Base-by-base conservation (phyloP, 1,284 basidiomycete genomes). In the Malassezia arunalokei region DNA sequence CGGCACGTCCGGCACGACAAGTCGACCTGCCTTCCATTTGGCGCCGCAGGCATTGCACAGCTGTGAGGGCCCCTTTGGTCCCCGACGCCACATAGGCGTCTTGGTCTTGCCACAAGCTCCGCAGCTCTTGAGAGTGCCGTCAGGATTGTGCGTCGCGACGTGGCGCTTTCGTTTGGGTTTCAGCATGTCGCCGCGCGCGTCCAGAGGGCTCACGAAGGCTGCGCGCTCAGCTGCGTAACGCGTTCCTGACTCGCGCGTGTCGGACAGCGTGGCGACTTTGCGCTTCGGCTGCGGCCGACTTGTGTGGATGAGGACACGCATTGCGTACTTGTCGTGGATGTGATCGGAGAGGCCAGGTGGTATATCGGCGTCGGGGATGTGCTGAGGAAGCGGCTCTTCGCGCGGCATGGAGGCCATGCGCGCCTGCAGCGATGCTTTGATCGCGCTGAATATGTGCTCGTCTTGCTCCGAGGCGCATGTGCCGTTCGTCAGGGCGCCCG, bases 21-120 rank as follows among this genome's bases (percentile, higher is more conserved):
- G 51, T 8, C 68, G 58, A 0, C 68, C 68, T 8, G 65, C 66
- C 52, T 68, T 71, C 68, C 68, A 71, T 43, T 62, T 63, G 4
- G 68, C 68, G 9, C 68, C 68, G 40, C 68, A 71, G 1, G 68
- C 68, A 43, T 71, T 71, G 57, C 68, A 71, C 28, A 71, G 59
- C 52, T 65, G 64, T 41, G 60, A 63, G 2, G 65, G 65, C 1
- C 68, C 68, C 32, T 61, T 62, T 28, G 68, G 68, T 7, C 68
- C 68, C 8, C 68, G 56, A 15, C 68, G 58, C 68, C 68, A 71
- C 66, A 71, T 68, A 27, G 68, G 68, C 33, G 68, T 71, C 55
- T 65, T 64, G 42, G 61, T 66, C 49, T 68, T 68, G 24, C 64
- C 66, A 41, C 68, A 71, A 2, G 66, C 65, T 8, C 63, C 63